Evolutionary conservation across 352 stramenopile species (phyloP).

Genomic region (Globisporangium abappressorium): DNA sequence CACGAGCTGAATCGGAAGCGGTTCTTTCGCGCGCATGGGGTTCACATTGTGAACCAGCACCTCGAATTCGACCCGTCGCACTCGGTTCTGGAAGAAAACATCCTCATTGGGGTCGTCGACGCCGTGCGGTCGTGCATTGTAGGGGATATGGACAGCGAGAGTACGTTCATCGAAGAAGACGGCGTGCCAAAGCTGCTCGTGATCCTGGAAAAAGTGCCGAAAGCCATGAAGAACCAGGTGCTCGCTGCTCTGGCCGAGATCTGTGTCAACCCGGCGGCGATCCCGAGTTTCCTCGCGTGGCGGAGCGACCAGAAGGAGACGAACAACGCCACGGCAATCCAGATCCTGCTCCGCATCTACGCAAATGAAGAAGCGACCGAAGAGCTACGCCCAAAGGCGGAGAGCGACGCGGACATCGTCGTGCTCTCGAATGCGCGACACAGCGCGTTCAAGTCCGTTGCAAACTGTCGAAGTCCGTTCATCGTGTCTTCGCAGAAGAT

Average conservation of each 20-base stretch:
- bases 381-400: conserved; percentile 18
- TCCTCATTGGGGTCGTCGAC: conserved; percentile 62
- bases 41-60: conserved; percentile 37
- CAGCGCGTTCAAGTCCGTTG: conserved; percentile 52
- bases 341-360: conserved; percentile 71
- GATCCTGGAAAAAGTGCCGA: conserved; percentile 46
- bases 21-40: conserved; percentile 49
- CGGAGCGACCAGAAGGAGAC: conserved; percentile 41
- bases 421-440: conserved; percentile 29
- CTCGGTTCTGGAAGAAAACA: conserved; percentile 62
- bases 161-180: conserved; percentile 53
- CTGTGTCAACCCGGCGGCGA: conserved; percentile 66
- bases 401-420: conserved; percentile 19
- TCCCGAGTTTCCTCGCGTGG: conserved; percentile 65
- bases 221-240: conserved; percentile 56
- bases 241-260: conserved; percentile 65
- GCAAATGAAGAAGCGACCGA: conserved; percentile 53
- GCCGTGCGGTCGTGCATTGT: conserved; percentile 64
- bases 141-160: conserved; percentile 49
- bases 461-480: conserved; percentile 39
- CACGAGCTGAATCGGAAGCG: conserved; percentile 46
- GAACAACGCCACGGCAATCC: conserved; percentile 47
- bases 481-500: conserved; percentile 25
- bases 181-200: conserved; percentile 60
- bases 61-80: conserved; percentile 51